phyloP scores from a whole-genome alignment of 768 basidiomycete genomes.

The Neoboletus subvelutipes region DNA sequence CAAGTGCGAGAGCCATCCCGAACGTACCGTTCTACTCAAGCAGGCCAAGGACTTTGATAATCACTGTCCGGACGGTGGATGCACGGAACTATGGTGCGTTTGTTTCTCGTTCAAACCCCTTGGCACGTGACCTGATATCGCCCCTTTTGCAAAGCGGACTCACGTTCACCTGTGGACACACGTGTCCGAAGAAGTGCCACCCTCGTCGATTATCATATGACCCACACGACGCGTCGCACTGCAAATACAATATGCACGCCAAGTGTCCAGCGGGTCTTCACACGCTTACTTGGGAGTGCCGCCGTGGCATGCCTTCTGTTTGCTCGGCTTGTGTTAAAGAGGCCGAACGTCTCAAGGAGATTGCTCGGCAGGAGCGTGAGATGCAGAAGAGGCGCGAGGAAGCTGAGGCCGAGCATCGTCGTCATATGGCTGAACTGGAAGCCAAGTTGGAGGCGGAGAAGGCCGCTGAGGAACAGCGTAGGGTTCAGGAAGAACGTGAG shows the following conservation, averaged over 20 bases:
- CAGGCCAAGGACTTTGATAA: slow-evolving; percentile 49
- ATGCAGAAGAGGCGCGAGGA: slow-evolving; percentile 43
- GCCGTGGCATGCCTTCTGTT: slow-evolving; percentile 29
- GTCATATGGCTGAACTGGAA: slow-evolving; percentile 37
- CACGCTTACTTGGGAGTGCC: slow-evolving; percentile 41
- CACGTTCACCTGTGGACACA: slow-evolving; percentile 35
- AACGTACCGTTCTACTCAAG: slow-evolving; percentile 38
- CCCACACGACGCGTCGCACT: slow-evolving; percentile 36
- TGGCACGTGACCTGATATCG: background rate
- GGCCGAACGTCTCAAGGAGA: slow-evolving; percentile 36
- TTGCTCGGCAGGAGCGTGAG: slow-evolving; percentile 37
- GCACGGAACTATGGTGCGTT: slow-evolving; percentile 54
- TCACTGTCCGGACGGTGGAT: slow-evolving; percentile 62
- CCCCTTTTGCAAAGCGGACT: slow-evolving; percentile 4
- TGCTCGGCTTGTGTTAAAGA: slow-evolving; percentile 49
- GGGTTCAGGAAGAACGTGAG: slow-evolving; percentile 29
- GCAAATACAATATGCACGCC: slow-evolving; percentile 34
- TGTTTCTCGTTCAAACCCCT: rapidly evolving
- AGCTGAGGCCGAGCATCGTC: slow-evolving; percentile 41
- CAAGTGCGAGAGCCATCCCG: slow-evolving; percentile 53
- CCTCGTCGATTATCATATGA: slow-evolving; percentile 39
- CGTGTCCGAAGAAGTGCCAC: slow-evolving; percentile 62
- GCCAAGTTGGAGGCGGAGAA: slow-evolving; percentile 20
- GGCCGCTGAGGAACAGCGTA: background rate
- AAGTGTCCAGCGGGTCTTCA: slow-evolving; percentile 49